These are phyloP conservation scores for Chimonanthus praecox DNA, from an alignment of 164 flowering plant genomes.

Conservation along the genomic window DNA sequence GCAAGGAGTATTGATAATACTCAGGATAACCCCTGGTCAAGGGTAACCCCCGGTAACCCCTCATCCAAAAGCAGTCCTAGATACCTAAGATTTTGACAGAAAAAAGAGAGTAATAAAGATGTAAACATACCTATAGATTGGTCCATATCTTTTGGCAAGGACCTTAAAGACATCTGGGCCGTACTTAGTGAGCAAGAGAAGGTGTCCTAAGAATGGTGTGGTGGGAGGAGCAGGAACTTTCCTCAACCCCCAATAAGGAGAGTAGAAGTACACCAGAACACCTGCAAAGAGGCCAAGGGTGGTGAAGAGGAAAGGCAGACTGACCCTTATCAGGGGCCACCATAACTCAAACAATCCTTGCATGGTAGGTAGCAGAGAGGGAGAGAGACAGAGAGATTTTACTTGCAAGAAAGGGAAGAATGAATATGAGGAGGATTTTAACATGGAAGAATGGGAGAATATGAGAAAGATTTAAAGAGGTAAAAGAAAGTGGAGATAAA, in stretches of 20 bases:
- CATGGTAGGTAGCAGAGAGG: background rate
- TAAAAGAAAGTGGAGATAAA: background rate
- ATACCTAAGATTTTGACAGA: background rate
- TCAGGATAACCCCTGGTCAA: too few species aligned
- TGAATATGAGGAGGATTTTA: background rate
- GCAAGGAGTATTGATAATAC: too few species aligned
- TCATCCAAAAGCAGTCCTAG: too few species aligned
- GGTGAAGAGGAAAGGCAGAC: constrained; percentile 28
- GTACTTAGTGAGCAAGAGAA: constrained; percentile 75
- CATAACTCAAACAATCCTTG: constrained; percentile 3
- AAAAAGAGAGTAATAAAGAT: background rate
- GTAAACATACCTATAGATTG: constrained; percentile 63
- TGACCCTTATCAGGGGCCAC: constrained; percentile 2
- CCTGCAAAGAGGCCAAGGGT: constrained; percentile 29
- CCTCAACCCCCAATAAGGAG: constrained; percentile 80
- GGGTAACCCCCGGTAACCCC: too few species aligned
- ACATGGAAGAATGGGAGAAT: background rate
- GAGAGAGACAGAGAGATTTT: background rate
- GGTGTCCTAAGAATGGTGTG: constrained; percentile 75
- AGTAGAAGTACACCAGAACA: constrained; percentile 48
- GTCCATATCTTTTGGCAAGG: constrained; percentile 76
- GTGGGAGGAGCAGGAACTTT: constrained; percentile 86
- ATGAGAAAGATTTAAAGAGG: background rate
- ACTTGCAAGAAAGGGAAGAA: background rate
- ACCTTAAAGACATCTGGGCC: constrained; percentile 83